A percentile compares a stretch with the other conserved stretches of the same genome.
These are phyloP conservation scores for Sporothrix schenckii DNA, from an alignment of 2,329 filamentous ascomycete species.

Conservation along the genomic window DNA sequence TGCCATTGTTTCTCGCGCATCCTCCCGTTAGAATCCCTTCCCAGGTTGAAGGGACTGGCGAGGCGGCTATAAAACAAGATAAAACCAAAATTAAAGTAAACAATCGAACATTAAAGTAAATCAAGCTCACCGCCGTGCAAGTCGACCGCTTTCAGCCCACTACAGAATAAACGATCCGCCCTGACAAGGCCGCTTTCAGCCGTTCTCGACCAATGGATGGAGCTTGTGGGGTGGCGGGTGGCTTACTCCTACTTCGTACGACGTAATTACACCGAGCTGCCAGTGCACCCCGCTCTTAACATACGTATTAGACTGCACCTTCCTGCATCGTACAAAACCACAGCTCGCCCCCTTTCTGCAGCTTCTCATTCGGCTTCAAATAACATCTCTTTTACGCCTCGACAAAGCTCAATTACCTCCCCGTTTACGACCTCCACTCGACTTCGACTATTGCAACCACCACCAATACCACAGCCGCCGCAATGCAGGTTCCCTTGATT, in stretches of 20 bases:
- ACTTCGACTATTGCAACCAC: not conserved
- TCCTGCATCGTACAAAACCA: not conserved
- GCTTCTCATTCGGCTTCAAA: not conserved
- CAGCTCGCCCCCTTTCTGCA: not conserved
- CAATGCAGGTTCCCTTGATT: slow-evolving; percentile 77
- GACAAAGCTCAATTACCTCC: not conserved
- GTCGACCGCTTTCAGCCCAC: not conserved
- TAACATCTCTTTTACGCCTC: slow-evolving; percentile 4
- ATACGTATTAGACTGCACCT: not conserved
- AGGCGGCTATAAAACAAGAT: not conserved
- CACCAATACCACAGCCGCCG: slow-evolving; percentile 23
- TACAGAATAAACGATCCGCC: not conserved
- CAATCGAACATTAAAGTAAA: no score
- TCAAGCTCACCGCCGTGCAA: not conserved
- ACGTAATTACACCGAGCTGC: not conserved
- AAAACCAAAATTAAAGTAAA: not conserved
- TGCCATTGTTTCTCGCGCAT: not conserved
- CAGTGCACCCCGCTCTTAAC: slow-evolving; percentile 1
- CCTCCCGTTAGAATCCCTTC: slow-evolving; percentile 21
- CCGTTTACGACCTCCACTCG: not conserved
- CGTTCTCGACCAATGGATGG: slow-evolving; percentile 26
- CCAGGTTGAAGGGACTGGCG: slow-evolving; percentile 24
- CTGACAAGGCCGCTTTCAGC: not conserved
- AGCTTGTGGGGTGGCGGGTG: slow-evolving; percentile 27
- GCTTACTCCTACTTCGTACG: slow-evolving; percentile 14